Evolutionary conservation across 2,329 filamentous ascomycete species (phyloP).

Genomic region (Sordariomycetes sp.): DNA sequence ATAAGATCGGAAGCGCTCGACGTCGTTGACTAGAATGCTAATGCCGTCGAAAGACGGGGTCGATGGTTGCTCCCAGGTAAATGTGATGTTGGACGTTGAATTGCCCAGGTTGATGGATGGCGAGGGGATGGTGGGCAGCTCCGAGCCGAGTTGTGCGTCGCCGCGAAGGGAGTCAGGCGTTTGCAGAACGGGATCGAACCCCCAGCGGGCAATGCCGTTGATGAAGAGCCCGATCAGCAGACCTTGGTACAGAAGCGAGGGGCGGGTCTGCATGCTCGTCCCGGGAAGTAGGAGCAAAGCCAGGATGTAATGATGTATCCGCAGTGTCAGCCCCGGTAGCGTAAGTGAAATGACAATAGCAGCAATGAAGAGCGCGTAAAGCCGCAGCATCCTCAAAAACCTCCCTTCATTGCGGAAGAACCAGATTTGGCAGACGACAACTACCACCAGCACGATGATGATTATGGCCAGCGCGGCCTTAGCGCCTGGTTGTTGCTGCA

Average conservation of each 20-base stretch:
- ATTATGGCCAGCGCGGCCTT: constrained; percentile 74
- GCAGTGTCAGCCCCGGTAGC: constrained; percentile 68
- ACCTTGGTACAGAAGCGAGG: constrained; percentile 79
- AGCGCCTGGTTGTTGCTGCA: constrained; percentile 82
- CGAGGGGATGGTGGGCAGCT: constrained; percentile 44
- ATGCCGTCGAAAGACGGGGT: constrained; percentile 59
- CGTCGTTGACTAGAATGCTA: constrained; percentile 76
- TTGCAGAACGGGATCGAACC: constrained; percentile 81
- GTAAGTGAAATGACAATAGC: constrained; percentile 62
- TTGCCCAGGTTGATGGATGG: constrained; percentile 36
- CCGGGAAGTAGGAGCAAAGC: constrained; percentile 80
- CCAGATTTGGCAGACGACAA: constrained; percentile 71
- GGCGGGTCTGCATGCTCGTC: constrained; percentile 79
- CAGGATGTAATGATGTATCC: constrained; percentile 93
- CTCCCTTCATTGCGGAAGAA: constrained; percentile 79
- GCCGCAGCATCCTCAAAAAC: constrained; percentile 64
- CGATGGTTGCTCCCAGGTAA: constrained; percentile 38
- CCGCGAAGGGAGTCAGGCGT: constrained; percentile 65
- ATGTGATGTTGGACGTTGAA: constrained; percentile 53
- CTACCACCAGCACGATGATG: constrained; percentile 56
- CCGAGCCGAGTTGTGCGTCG: constrained; percentile 54
- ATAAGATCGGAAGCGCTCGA: constrained; percentile 69
- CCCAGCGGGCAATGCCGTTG: constrained; percentile 90
- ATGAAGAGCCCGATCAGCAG: constrained; percentile 85
- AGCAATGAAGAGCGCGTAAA: constrained; percentile 62